Percentiles rank a stretch among this genome's conserved stretches.
phyloP scores from a whole-genome alignment of 2,329 filamentous ascomycete species.

The Sarocladiaceae sp. region DNA sequence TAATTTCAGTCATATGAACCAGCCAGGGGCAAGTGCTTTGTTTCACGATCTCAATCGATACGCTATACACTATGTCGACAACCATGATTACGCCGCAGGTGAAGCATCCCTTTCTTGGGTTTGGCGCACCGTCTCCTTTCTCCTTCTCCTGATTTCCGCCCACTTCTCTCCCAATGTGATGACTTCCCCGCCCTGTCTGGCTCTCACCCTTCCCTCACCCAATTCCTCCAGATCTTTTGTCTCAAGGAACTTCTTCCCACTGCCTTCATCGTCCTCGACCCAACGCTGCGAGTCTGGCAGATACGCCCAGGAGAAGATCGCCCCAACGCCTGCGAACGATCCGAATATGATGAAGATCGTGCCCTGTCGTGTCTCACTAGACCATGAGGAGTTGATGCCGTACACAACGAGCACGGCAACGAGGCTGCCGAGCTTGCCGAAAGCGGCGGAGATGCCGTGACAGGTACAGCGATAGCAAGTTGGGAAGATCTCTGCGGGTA shows the following conservation, averaged over 20 bases:
- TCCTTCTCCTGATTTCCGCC: conserved; percentile 31
- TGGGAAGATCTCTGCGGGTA: conserved; percentile 62
- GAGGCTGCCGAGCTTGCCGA: conserved; percentile 55
- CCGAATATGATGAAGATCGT: conserved; percentile 48
- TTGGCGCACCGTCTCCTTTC: conserved; percentile 14
- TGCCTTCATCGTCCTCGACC: conserved; percentile 27
- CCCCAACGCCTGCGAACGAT: conserved; percentile 43
- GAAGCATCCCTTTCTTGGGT: background rate
- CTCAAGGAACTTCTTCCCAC: conserved; percentile 30
- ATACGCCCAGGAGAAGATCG: conserved; percentile 48
- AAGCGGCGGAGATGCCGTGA: conserved; percentile 57
- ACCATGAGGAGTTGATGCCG: conserved; percentile 43
- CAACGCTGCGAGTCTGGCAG: conserved; percentile 43
- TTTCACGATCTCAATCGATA: no score
- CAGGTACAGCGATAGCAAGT: conserved; percentile 60
- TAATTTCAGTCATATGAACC: no score
- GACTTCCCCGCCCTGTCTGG: conserved; percentile 38
- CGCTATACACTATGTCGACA: no score
- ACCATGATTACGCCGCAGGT: background rate
- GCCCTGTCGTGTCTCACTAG: conserved; percentile 37
- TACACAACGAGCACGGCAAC: conserved; percentile 23
- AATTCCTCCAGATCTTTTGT: conserved; percentile 47
- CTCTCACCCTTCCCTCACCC: conserved; percentile 42
- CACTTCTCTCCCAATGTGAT: conserved; percentile 41
- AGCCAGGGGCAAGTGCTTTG: no score